Percentiles rank a stretch among this genome's conserved stretches.
Evolutionary conservation across 2,329 filamentous ascomycete genomes (phyloP).

Genomic region (Aspergillus caelatus): DNA sequence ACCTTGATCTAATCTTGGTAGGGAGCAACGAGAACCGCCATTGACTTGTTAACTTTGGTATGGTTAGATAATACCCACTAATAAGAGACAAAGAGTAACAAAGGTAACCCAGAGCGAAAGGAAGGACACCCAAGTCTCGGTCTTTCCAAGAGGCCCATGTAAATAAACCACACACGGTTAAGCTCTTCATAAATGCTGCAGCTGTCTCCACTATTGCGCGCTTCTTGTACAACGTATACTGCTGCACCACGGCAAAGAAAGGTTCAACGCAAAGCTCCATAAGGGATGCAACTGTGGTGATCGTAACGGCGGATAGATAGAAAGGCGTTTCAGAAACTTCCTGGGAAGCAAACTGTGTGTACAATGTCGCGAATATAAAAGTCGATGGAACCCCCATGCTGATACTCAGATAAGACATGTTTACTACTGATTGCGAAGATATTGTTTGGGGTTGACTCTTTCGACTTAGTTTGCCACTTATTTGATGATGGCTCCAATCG

Average conservation of each 20-base stretch:
- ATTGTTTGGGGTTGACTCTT: slow-evolving; percentile 26
- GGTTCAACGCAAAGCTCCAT: slow-evolving; percentile 86
- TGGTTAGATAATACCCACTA: slow-evolving; percentile 68
- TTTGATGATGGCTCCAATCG: slow-evolving; percentile 12
- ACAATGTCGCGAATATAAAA: slow-evolving; percentile 66
- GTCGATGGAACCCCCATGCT: slow-evolving; percentile 68
- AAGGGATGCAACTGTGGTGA: slow-evolving; percentile 61
- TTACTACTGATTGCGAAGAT: slow-evolving; percentile 74
- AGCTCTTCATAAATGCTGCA: slow-evolving; percentile 77
- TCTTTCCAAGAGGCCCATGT: slow-evolving; percentile 61
- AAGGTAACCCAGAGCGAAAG: slow-evolving; percentile 86
- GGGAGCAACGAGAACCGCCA: slow-evolving; percentile 71
- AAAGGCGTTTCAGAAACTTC: slow-evolving; percentile 62
- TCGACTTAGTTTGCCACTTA: slow-evolving; percentile 10
- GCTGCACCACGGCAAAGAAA: slow-evolving; percentile 84
- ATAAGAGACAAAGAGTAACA: slow-evolving; percentile 72
- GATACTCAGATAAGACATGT: slow-evolving; percentile 81
- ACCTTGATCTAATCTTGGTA: slow-evolving; percentile 48
- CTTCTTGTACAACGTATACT: slow-evolving; percentile 75
- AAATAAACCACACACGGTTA: slow-evolving; percentile 71
- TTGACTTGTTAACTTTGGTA: slow-evolving; percentile 57
- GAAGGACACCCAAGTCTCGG: slow-evolving; percentile 71
- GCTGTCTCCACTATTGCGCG: slow-evolving; percentile 81
- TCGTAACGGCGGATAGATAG: slow-evolving; percentile 58
- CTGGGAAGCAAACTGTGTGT: slow-evolving; percentile 59